These are phyloP conservation scores for Babesia bovis DNA, from an alignment of 169 alveolate species.

Conservation along the genomic window DNA sequence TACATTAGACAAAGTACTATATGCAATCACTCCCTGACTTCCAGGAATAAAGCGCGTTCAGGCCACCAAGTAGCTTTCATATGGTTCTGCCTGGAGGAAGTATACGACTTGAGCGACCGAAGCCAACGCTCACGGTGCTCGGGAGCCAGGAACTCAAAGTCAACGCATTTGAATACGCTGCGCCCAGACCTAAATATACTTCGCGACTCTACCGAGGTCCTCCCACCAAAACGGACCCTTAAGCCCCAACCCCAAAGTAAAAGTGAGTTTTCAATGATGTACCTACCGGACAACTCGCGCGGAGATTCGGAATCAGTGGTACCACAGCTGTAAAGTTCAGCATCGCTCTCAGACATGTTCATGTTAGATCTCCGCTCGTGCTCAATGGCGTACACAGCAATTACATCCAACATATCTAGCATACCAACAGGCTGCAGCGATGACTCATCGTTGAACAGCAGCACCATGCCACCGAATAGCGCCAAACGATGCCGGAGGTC, in stretches of 20 bases:
- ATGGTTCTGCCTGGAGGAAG: not conserved
- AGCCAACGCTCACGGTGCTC: conserved; percentile 56
- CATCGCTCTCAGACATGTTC: conserved; percentile 15
- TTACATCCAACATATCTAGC: conserved; percentile 23
- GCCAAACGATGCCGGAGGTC: conserved; percentile 11
- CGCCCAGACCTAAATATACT: not conserved
- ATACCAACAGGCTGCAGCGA: conserved; percentile 57
- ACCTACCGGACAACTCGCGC: not conserved
- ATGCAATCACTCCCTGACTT: not conserved
- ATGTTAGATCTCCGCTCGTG: not conserved
- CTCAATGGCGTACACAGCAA: not conserved
- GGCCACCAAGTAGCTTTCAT: conserved; percentile 49
- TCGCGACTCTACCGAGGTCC: not conserved
- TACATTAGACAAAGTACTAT: too few species aligned
- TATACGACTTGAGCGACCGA: conserved; percentile 17
- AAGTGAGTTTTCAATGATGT: not conserved
- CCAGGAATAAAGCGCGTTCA: conserved; percentile 22
- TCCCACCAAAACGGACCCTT: conserved; percentile 23
- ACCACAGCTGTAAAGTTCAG: conserved; percentile 35
- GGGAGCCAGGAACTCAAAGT: conserved; percentile 53
- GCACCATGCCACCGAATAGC: conserved; percentile 35
- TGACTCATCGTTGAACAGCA: conserved; percentile 54
- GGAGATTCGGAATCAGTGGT: conserved; percentile 19
- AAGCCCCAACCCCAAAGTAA: conserved; percentile 59
- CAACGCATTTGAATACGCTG: not conserved